phyloP scores from a whole-genome alignment of 108 stramenopile species.

The Stephanodiscus minutulus region DNA sequence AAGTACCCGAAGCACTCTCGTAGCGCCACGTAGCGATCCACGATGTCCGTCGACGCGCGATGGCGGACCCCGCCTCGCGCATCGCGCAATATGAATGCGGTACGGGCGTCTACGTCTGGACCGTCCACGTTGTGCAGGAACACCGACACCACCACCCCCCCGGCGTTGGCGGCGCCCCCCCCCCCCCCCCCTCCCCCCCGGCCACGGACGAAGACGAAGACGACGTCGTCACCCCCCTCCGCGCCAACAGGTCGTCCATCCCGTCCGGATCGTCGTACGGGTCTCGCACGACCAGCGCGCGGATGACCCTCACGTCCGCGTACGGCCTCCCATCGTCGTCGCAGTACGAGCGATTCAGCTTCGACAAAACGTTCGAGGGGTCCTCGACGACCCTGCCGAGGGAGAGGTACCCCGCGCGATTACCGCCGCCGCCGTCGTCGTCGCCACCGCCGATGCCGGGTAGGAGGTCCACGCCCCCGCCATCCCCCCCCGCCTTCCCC shows the following conservation, averaged over 20 bases:
- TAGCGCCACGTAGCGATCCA: background rate
- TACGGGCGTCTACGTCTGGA: background rate
- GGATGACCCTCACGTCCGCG: constrained; percentile 92
- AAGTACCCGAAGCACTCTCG: background rate
- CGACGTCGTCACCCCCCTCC: constrained; percentile 46
- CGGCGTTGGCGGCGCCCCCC: background rate
- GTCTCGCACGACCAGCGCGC: constrained; percentile 92
- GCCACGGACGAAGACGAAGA: too few relatives aligned
- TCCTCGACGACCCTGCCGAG: constrained; percentile 95
- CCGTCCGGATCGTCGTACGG: constrained; percentile 86
- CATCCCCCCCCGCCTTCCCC: constrained; percentile 73
- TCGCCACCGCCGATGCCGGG: constrained; percentile 19
- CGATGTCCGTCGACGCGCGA: background rate
- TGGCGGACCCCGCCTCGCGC: background rate
- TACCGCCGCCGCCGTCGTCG: constrained; percentile 46
- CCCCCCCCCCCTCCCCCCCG: too few relatives aligned
- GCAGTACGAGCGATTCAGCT: constrained; percentile 83
- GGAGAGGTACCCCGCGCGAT: constrained; percentile 55
- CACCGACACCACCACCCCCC: too few relatives aligned
- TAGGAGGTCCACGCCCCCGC: too few relatives aligned
- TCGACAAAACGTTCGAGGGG: constrained; percentile 75
- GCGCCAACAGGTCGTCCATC: constrained; percentile 56
- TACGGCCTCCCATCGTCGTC: constrained; percentile 94
- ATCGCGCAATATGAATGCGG: background rate
- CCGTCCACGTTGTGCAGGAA: constrained; percentile 1